phyloP scores from a whole-genome alignment of 2,329 filamentous ascomycete species.

The Achaetomium macrosporum region DNA sequence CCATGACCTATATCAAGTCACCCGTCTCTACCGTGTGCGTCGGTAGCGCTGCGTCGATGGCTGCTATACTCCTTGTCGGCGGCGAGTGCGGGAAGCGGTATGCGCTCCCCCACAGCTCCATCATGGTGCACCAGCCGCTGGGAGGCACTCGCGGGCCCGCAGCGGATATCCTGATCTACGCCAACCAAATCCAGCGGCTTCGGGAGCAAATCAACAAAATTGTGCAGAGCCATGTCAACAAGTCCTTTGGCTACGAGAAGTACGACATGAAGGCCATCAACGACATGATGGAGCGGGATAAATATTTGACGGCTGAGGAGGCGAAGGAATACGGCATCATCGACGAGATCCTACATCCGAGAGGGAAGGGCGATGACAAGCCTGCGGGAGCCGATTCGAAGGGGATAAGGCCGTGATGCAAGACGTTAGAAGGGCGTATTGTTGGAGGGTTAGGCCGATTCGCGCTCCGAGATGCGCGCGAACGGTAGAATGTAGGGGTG shows the following conservation, averaged over 20 bases:
- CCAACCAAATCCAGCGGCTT: slow-evolving; percentile 88
- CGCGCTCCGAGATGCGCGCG: neutral
- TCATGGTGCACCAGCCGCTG: slow-evolving; percentile 96
- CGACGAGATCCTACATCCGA: slow-evolving; percentile 74
- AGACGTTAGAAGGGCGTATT: slow-evolving; percentile 17
- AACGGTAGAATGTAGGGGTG: neutral
- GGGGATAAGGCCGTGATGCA: slow-evolving; percentile 17
- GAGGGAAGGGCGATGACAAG: slow-evolving; percentile 44
- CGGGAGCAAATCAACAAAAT: slow-evolving; percentile 84
- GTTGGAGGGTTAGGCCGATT: slow-evolving; percentile 1
- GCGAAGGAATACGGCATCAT: slow-evolving; percentile 86
- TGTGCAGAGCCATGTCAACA: slow-evolving; percentile 79
- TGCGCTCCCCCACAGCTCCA: slow-evolving; percentile 83
- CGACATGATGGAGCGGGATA: slow-evolving; percentile 93
- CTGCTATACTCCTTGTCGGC: slow-evolving; percentile 78
- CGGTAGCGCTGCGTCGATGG: slow-evolving; percentile 93
- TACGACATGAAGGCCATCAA: slow-evolving; percentile 78
- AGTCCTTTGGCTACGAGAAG: slow-evolving; percentile 66
- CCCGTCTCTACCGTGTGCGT: slow-evolving; percentile 94
- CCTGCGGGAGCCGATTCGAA: slow-evolving; percentile 13
- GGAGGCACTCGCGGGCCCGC: slow-evolving; percentile 63
- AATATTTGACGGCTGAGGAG: slow-evolving; percentile 85
- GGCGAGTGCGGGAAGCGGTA: slow-evolving; percentile 80
- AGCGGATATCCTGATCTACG: slow-evolving; percentile 90
- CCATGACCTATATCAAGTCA: slow-evolving; percentile 92